Base-by-base conservation (phyloP, 768 basidiomycete genomes). In the Harrya chromipes region DNA sequence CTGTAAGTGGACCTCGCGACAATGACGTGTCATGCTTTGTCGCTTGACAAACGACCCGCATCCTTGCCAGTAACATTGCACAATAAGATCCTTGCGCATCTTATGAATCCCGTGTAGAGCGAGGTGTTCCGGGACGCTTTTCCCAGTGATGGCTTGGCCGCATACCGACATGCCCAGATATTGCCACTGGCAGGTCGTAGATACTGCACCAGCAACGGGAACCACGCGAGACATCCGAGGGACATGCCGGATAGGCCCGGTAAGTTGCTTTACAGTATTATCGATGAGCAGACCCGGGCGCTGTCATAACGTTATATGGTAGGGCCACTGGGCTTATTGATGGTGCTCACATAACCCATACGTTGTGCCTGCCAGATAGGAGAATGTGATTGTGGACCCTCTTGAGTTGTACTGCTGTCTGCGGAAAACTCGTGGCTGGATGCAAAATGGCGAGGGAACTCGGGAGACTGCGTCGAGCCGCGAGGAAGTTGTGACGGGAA, bases 1-100 rank as follows among this genome's bases (percentile, higher is more conserved):
- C 10, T 52, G 37, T 8, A 61, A 10, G 3, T 61, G 60, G 0
- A 57, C 55, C 10, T 61, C 60, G 0, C 58, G 51, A 3, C n/a
- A 10, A 11, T 64, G 62, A 0, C 62, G 43, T 10, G 19, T 0
- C 0, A 64, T 37, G 2, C 53, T 19, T 0, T 47, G 20, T 6
- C 61, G 36, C 29, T 52, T 52, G n/a, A 55, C 11, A 4, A 0
- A 0, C 6, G 0, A 2, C 1, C 20, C 13, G 4, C 61, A 62
- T 4, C 3, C 53, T 1, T 0, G 11, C 62, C 61, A 62, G 17
- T 4, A 9, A 26, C 62, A 62, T 2, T 19, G 17, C 1, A 46
- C 27, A 6, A 4, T 0, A 4, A 0, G 3, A n/a, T 39, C 17
- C 27, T 33, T 61, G 3, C 4, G 31, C 47, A 61, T 50, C 1